These are phyloP conservation scores for Arabidopsis suecica DNA, from an alignment of 345 rosid species.

Conservation along the genomic window DNA sequence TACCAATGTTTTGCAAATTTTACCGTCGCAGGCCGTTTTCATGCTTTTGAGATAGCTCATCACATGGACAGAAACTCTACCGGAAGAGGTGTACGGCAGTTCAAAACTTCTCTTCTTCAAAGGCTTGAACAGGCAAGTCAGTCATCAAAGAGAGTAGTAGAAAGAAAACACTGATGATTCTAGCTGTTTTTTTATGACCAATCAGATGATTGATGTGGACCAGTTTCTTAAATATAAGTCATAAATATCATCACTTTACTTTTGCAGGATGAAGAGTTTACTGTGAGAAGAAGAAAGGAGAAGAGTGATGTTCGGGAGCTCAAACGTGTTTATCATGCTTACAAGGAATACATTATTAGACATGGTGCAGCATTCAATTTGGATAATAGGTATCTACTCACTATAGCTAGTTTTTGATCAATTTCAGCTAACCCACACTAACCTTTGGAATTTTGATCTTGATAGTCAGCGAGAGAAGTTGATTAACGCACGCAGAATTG, in stretches of 20 bases:
- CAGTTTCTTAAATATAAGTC: neutral
- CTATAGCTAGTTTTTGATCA: neutral
- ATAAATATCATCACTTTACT: neutral
- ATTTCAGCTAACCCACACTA: constrained; percentile 22
- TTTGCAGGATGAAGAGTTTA: constrained; percentile 72
- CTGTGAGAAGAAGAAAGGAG: constrained; percentile 54
- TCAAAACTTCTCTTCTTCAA: constrained; percentile 88
- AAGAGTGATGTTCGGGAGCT: constrained; percentile 75
- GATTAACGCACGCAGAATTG: constrained; percentile 65
- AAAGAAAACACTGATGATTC: neutral
- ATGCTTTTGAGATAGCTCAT: constrained; percentile 83
- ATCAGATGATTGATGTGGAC: neutral
- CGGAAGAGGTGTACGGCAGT: constrained; percentile 87
- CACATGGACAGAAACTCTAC: constrained; percentile 71
- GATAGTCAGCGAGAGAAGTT: constrained; percentile 62
- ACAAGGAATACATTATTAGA: constrained; percentile 60
- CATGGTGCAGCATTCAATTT: constrained; percentile 57
- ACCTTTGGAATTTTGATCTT: constrained; percentile 14
- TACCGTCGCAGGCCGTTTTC: constrained; percentile 72
- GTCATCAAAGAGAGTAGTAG: neutral
- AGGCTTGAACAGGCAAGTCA: constrained; percentile 74
- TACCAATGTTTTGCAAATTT: neutral
- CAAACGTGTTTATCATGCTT: constrained; percentile 71
- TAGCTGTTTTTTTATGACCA: neutral
- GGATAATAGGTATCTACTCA: constrained; percentile 52